Conservation (phyloP, 169 alveolate species). For the Ichthyophthirius multifiliis region DNA sequence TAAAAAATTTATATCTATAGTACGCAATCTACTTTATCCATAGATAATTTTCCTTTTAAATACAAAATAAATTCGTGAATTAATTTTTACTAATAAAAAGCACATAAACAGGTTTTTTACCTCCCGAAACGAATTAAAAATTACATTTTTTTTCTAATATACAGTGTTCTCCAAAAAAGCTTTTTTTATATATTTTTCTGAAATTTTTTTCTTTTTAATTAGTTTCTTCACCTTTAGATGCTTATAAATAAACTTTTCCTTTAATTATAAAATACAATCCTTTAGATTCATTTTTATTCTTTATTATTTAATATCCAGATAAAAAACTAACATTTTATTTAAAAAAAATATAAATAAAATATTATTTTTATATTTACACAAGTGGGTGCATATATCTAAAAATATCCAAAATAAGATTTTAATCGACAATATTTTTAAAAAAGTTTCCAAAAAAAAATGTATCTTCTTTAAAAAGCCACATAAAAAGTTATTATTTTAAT, state of each 20-base stretch:
- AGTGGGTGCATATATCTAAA: not conserved
- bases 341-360: not conserved
- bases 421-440: not conserved
- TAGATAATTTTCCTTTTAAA: not conserved
- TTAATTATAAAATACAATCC: not conserved
- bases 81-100: not conserved
- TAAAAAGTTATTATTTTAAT: not conserved
- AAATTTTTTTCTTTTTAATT: too few species aligned
- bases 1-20: not conserved
- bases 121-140: not conserved
- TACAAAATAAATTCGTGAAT: not conserved
- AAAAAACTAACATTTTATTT: not conserved
- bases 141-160: not conserved
- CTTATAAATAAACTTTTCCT: not conserved
- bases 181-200: not conserved
- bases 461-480: not conserved
- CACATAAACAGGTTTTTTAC: not conserved
- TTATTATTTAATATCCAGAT: not conserved
- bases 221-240: too few species aligned
- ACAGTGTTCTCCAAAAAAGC: not conserved
- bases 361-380: not conserved
- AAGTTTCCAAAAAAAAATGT: not conserved
- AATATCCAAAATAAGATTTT: not conserved
- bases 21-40: not conserved
- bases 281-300: not conserved